Conservation (phyloP, 768 basidiomycete species). For the Amyloporia xantha region DNA sequence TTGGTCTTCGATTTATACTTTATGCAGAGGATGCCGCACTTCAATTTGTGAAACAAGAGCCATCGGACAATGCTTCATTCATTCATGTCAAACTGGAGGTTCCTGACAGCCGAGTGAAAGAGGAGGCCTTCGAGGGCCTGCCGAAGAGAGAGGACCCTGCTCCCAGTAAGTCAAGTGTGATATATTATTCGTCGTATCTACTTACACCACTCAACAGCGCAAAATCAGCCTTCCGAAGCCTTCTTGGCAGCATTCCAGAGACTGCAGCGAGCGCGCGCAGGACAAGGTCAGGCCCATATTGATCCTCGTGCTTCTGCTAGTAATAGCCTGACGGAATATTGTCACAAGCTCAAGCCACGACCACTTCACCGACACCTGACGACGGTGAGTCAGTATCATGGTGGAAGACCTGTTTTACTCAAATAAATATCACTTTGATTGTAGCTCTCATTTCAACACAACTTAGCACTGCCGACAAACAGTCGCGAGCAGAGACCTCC, state of each 20-base stretch:
- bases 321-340: neutral
- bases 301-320: neutral
- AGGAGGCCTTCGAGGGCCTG: slow-evolving; percentile 1
- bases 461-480: neutral
- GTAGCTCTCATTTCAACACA: neutral
- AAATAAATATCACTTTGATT: neutral
- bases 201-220: neutral
- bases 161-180: neutral
- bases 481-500: neutral
- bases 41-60: slow-evolving; percentile 9
- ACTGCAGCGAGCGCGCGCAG: neutral
- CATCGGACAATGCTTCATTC: neutral
- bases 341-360: neutral
- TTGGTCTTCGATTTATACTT: no score
- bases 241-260: slow-evolving; percentile 10
- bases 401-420: neutral
- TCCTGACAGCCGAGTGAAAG: slow-evolving; percentile 4
- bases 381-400: neutral
- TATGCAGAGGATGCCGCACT: slow-evolving; percentile 11
- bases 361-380: neutral
- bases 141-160: slow-evolving; percentile 4
- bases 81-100: slow-evolving; percentile 7
- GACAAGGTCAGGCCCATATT: neutral
- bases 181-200: no score
- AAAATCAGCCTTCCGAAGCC: slow-evolving; percentile 2